Evolutionary conservation across 495 filamentous ascomycete species (phyloP), one percentile per base, ranked within the genome.

Genomic region (Penicillium coprophilum): DNA sequence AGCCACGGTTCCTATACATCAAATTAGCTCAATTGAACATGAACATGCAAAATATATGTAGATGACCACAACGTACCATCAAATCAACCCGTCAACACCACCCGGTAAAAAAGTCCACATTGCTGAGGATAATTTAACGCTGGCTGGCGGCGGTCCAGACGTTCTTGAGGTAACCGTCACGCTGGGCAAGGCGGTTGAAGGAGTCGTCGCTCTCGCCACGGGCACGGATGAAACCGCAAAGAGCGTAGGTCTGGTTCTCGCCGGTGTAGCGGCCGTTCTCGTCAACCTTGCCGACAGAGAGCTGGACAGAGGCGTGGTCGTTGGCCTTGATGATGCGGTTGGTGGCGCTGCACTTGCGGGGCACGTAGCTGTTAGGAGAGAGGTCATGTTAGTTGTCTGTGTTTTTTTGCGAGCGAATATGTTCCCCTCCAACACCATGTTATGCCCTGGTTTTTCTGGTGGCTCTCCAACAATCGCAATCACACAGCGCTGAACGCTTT

Each of bases 271-370:
- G 89, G 63, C 94, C 93, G 80, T 89, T 90, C 79, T 97, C 92
- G 78, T 96, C 91, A 68, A 96, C 88, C 77, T 95, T 93, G 75
- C 89, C 91, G 73, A 96, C 82, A 65, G 86, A 78, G 46, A 96
- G 88, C 82, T 96, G 89, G 65, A 92, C 92, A 53, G 88, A 92
- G 66, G 89, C 90, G 82, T 95, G 90, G 80, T 95, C 94, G 80
- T 97, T 96, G 81, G 94, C 90, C 83, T 96, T 96, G 86, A 97
- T 96, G 85, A 97, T 96, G 78, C 90, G 86, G 87, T 89, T 89
- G 77, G 90, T 93, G 69, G 90, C 90, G 76, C 84, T 88, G 88
- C 90, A 93, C 85, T 93, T 99, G 84, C 94, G 91, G 77, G 95
- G 93, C 82, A 97, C 91, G 85, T 97, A 97, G 77, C 91, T 96